Percentiles rank a stretch among this genome's conserved stretches.
These are phyloP conservation scores for Calonectria pteridis DNA, from an alignment of 2,329 filamentous ascomycete species.

Conservation along the genomic window DNA sequence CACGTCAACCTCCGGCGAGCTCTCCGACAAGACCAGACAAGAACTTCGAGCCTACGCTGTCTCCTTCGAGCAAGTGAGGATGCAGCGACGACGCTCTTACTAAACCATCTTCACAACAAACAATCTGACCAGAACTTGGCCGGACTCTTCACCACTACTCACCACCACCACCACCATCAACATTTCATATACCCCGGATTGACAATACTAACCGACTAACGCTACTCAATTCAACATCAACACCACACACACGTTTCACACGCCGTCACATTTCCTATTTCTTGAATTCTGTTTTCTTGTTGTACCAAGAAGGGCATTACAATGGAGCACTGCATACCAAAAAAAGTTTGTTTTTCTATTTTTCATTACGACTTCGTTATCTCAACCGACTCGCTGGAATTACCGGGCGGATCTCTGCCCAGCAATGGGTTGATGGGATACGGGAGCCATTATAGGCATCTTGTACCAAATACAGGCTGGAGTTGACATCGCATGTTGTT, in stretches of 20 bases:
- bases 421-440: slow-evolving; percentile 39
- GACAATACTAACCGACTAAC: slow-evolving; percentile 37
- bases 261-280: slow-evolving; percentile 36
- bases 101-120: slow-evolving; percentile 48
- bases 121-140: slow-evolving; percentile 1
- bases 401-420: slow-evolving; percentile 40
- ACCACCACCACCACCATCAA: slow-evolving; percentile 6
- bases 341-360: slow-evolving; percentile 49
- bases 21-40: slow-evolving; percentile 82
- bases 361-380: slow-evolving; percentile 40
- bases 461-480: slow-evolving; percentile 50
- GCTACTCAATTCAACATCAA: slow-evolving; percentile 49
- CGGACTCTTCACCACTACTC: slow-evolving; percentile 16
- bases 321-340: slow-evolving; percentile 65
- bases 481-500: slow-evolving; percentile 49
- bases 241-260: slow-evolving; percentile 36
- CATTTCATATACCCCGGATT: slow-evolving; percentile 28
- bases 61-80: slow-evolving; percentile 86
- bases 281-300: slow-evolving; percentile 49
- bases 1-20: slow-evolving; percentile 64
- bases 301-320: slow-evolving; percentile 62
- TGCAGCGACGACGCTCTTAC: slow-evolving; percentile 69
- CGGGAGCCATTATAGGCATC: slow-evolving; percentile 41
- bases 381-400: slow-evolving; percentile 37
- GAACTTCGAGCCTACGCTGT: slow-evolving; percentile 89